Evolutionary conservation across 306 rosid genomes (phyloP), one percentile per base, ranked within the genome.

Genomic region (Mimosa bimucronata): DNA sequence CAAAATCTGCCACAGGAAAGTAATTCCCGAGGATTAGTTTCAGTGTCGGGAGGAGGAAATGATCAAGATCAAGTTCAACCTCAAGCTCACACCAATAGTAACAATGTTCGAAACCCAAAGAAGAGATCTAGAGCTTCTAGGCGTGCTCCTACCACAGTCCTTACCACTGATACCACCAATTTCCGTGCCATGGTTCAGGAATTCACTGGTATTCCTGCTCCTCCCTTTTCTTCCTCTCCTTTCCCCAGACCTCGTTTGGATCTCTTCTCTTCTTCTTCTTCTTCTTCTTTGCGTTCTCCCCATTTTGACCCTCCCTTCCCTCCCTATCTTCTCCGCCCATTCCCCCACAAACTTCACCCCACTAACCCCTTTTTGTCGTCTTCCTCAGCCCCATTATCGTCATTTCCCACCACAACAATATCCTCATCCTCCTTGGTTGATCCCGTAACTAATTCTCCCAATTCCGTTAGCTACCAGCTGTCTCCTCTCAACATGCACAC

Each of bases 161-260:
- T 96, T 4, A 96, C 94, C 2, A 96, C 99, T 0, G 97, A 93
- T 84, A 96, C 99, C 21, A 78, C 94, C 0, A 96, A 96, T 85
- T 96, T 96, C 86, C 78, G 99, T 86, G 97, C 99, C 85, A 96
- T 96, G 99, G 99, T 96, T 82, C 99, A 96, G 75, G 98, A 96
- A 83, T 96, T 96, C 76, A 96, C 99, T 18, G 99, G 99, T 40
- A 93, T 96, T 53, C 99, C 99, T 2, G 94, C 98, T 6, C 98
- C 92, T 1, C 98, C 99, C 4, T 96, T 96, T 78, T 73, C 96
- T 6, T 87, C 97, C 7, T 91, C 97, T 2, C 68, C 89, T 57
- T 91, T 93, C 70, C 86, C 94, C 2, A 85, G 98, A 78, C 81
- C 82, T 72, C 85, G 99, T 21, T 82, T 96, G 10, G 99, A 96